Percentiles rank a stretch among this genome's conserved stretches.
phyloP scores from a whole-genome alignment of 2,329 filamentous ascomycete species.

The Diaporthe citri region DNA sequence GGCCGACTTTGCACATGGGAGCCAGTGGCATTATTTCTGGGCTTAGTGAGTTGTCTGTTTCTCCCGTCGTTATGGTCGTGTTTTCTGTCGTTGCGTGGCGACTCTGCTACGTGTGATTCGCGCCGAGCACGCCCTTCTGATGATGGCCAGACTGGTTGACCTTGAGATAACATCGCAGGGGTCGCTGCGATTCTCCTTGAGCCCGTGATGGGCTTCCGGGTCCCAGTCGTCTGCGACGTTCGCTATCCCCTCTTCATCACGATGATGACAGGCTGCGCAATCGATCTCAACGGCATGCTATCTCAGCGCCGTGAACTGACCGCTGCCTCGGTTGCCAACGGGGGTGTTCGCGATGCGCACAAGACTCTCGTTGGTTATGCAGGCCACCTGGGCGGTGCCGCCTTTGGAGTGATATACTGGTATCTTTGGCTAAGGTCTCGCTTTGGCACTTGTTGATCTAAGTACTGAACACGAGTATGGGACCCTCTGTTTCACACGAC shows the following conservation, averaged over 20 bases:
- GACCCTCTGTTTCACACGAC: not conserved
- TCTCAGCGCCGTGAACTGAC: not conserved
- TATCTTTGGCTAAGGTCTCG: not conserved
- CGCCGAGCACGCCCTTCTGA: not conserved
- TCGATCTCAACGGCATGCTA: not conserved
- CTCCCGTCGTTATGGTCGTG: too few relatives aligned
- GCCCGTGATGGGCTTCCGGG: not conserved
- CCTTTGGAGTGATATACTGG: not conserved
- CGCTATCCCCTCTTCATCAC: rapidly evolving
- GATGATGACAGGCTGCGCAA: not conserved
- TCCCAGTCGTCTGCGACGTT: not conserved
- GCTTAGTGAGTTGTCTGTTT: not conserved
- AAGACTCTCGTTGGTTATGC: not conserved
- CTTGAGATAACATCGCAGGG: not conserved
- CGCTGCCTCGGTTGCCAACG: not conserved
- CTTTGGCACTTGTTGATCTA: not conserved
- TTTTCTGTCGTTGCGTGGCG: not conserved
- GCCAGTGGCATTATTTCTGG: constrained; percentile 3
- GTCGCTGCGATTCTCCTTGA: not conserved
- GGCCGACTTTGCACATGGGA: not conserved
- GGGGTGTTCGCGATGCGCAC: rapidly evolving
- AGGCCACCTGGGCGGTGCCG: not conserved
- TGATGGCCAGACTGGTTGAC: too few relatives aligned
- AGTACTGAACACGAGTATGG: not conserved
- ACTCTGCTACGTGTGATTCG: not conserved